Base-by-base conservation (phyloP, 2,329 filamentous ascomycete genomes). In the Cladorrhinum sp. region DNA sequence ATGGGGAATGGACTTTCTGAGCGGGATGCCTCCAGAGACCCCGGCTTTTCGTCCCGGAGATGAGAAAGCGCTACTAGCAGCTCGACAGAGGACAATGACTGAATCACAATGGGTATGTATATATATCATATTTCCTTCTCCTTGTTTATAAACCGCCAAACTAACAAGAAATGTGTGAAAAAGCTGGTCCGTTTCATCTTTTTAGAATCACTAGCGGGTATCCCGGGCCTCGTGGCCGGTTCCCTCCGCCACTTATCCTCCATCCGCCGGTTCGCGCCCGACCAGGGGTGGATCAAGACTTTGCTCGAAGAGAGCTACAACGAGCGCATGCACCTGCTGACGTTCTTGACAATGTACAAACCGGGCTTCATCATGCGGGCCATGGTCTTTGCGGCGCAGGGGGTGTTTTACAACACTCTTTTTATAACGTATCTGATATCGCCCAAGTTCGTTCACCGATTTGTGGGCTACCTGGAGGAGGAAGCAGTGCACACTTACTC, bases 401-500 rank as follows among this genome's bases (percentile, higher is more conserved):
- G 93, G 36, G 90, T 98, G 68, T 97, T 96, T 80, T 97, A 96
- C 83, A 99, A 98, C 77, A 83, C 86, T 64, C 85, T 98, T 73
- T 97, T 98, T 81, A 62, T 96, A 63, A 82, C 88, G 25, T 98
- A 98, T 76, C 86, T 98, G 32, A 70, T 96, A 59, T 92, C 88
- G 1, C 93, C 95, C 4, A 85, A 87, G 62, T 93, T 91, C 63
- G 93, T 91, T 70, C 93, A 99, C 74, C 88, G 95, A 51, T 97
- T 99, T 74, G 93, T 98, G 56, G 93, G 93, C 1, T 97, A 97
- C 70, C 85, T 98, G 8, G 95, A 99, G 76, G 95, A 98, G 74
- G 93, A 99, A 75, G 95, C 95, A 6, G 93, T 97, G 1, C 84
- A 96, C 71, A 98, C 95, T 0, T 99, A 99, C 78, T 93, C 91